Evolutionary conservation across 306 rosid genomes (phyloP), one percentile per base, ranked within the genome.

Genomic region (Astragalus glycyphyllos): DNA sequence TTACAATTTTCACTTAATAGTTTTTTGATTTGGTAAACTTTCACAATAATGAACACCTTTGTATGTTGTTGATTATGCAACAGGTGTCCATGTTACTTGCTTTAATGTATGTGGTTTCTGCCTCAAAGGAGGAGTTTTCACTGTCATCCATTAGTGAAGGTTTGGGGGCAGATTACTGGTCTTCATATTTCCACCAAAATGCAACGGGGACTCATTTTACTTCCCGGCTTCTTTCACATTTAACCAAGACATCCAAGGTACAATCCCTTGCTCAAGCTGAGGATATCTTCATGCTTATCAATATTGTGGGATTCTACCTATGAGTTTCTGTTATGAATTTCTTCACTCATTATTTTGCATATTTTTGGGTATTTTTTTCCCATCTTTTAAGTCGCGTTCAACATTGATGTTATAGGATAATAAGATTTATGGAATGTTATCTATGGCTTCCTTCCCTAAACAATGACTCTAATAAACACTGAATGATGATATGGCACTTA

Each of bases 161-260:
- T 49, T 79, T 93, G 75, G 79, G 77, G 16, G 96, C 83, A 67
- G 84, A 60, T 80, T 80, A 83, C 16, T 93, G 97, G 98, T 92
- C 96, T 59, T 85, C 97, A 38, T 93, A 85, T 79, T 93, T 90
- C 76, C 98, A 90, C 73, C 97, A 93, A 86, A 96, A 97, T 72
- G 88, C 98, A 8, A 79, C 88, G 74, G 98, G 96, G 50, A 72
- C 97, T 63, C 92, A 93, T 82, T 85, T 88, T 68, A 65, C 84
- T 74, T 49, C 78, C 65, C 97, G 82, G 49, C 80, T 90, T 68
- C 72, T 69, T 66, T 80, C 92, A 23, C 83, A 69, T 75, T 48
- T 55, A 53, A 34, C 71, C 6, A 80, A 61, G 68, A 81, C 75
- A 55, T 35, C 66, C 72, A 82, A 80, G 71, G 81, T 54, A 53